Conservation (phyloP, 2,329 filamentous ascomycete genomes). For the Pseudophaeomoniella oleicola region DNA sequence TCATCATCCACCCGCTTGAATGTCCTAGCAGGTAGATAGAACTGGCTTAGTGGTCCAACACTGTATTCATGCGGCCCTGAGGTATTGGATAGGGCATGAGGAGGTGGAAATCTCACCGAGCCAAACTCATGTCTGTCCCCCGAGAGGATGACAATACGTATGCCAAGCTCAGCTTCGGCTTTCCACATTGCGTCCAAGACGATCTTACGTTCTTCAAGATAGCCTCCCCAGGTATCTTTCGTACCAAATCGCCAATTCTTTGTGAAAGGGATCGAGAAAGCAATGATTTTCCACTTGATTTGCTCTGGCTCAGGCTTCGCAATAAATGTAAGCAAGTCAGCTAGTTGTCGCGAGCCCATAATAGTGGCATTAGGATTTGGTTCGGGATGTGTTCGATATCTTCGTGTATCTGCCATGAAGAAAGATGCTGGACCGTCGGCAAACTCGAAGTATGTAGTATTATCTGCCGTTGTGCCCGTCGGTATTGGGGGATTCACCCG, state of each 20-base stretch:
- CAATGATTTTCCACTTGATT: slow-evolving; percentile 85
- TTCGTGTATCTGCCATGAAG: slow-evolving; percentile 86
- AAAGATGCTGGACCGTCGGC: slow-evolving; percentile 81
- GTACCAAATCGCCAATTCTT: slow-evolving; percentile 91
- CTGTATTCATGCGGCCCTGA: slow-evolving; percentile 69
- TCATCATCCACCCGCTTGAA: slow-evolving; percentile 75
- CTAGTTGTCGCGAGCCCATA: slow-evolving; percentile 65
- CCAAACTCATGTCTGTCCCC: slow-evolving; percentile 97
- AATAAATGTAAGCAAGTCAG: slow-evolving; percentile 67
- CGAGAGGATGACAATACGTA: slow-evolving; percentile 70
- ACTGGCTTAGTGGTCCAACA: slow-evolving; percentile 82
- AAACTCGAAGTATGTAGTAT: slow-evolving; percentile 78
- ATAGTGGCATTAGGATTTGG: slow-evolving; percentile 57
- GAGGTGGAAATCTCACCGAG: slow-evolving; percentile 57
- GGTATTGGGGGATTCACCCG: slow-evolving; percentile 63
- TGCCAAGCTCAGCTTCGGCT: slow-evolving; percentile 51
- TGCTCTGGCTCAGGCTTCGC: slow-evolving; percentile 55
- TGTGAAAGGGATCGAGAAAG: slow-evolving; percentile 84
- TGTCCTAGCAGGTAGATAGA: slow-evolving; percentile 72
- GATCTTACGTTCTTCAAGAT: slow-evolving; percentile 60
- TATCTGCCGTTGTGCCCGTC: slow-evolving; percentile 38
- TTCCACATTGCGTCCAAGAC: slow-evolving; percentile 91
- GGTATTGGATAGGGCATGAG: slow-evolving; percentile 6
- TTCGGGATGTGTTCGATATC: slow-evolving; percentile 51
- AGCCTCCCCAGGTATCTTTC: slow-evolving; percentile 88